Conservation (phyloP, 2,329 filamentous ascomycete species). For the Pseudogymnoascus sp. region DNA sequence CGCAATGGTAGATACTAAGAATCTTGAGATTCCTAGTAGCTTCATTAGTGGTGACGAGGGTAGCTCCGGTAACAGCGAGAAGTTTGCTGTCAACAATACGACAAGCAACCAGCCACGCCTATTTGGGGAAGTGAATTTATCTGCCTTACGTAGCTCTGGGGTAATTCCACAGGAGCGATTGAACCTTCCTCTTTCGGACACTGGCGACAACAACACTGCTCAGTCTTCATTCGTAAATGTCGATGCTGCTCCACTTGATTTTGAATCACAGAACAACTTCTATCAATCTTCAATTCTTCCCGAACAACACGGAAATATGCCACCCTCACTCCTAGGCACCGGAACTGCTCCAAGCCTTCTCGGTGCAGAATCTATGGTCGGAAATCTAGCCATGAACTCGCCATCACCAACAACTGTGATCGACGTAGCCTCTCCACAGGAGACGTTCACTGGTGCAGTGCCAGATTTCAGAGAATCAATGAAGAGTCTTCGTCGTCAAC, state of each 20-base stretch:
- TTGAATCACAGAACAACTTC: not conserved
- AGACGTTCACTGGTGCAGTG: slow-evolving; percentile 5
- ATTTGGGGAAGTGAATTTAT: slow-evolving; percentile 30
- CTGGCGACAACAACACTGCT: not conserved
- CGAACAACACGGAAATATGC: not conserved
- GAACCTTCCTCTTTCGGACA: slow-evolving; percentile 24
- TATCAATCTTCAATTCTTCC: not conserved
- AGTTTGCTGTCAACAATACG: not conserved
- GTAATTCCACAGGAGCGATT: slow-evolving; percentile 25
- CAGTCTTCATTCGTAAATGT: not conserved
- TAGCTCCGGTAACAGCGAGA: slow-evolving; percentile 5
- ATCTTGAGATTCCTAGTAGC: slow-evolving; percentile 26
- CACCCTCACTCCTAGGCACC: not conserved
- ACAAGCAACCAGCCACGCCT: slow-evolving; percentile 21
- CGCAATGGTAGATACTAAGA: slow-evolving; percentile 13
- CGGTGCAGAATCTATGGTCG: slow-evolving; percentile 30
- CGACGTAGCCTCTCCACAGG: slow-evolving; percentile 17
- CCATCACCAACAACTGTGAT: slow-evolving; percentile 20
- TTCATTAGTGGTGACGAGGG: slow-evolving; percentile 22
- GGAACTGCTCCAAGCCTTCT: slow-evolving; percentile 27
- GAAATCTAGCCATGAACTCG: slow-evolving; percentile 30
- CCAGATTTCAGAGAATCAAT: slow-evolving; percentile 15
- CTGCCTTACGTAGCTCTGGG: slow-evolving; percentile 28
- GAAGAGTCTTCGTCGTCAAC: slow-evolving; percentile 27
- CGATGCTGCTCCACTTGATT: not conserved